These are phyloP conservation scores for Colletotrichum cuscutae DNA, from an alignment of 2,329 filamentous ascomycete species.

Conservation along the genomic window DNA sequence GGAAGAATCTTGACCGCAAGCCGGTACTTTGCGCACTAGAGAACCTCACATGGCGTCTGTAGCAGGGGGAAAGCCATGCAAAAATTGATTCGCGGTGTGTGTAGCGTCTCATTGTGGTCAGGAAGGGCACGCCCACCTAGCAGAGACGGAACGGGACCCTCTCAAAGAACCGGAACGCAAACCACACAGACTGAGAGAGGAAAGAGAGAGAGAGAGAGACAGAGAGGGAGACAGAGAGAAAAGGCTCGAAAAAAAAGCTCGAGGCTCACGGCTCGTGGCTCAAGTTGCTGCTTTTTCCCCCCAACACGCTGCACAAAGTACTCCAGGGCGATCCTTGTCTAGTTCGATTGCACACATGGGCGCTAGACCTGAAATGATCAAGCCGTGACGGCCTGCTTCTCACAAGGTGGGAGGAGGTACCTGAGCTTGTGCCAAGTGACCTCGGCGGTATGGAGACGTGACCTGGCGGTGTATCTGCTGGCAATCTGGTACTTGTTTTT, in stretches of 20 bases:
- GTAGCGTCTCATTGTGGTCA: slow-evolving; percentile 1
- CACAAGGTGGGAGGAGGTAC: slow-evolving; percentile 24
- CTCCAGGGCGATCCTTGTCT: slow-evolving; percentile 41
- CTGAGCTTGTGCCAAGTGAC: slow-evolving; percentile 29
- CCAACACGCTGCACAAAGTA: slow-evolving; percentile 29
- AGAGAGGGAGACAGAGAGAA: not conserved
- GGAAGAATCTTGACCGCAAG: slow-evolving; percentile 11
- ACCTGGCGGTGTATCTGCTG: slow-evolving; percentile 25
- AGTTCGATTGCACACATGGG: slow-evolving; percentile 37
- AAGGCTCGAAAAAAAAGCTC: not conserved
- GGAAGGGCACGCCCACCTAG: not conserved
- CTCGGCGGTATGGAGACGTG: slow-evolving; percentile 5
- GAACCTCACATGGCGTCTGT: slow-evolving; percentile 4
- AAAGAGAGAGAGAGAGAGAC: slow-evolving; percentile 4
- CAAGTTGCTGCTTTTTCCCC: slow-evolving; percentile 35
- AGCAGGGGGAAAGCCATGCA: slow-evolving; percentile 10
- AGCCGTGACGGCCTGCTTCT: slow-evolving; percentile 26
- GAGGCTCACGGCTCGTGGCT: not conserved
- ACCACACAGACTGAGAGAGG: not conserved
- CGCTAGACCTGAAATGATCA: slow-evolving; percentile 22
- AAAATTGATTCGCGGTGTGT: slow-evolving; percentile 1
- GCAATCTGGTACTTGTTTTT: not conserved
- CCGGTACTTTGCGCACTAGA: not conserved
- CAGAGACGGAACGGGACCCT: not conserved
- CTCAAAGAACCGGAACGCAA: not conserved